Percentiles rank a stretch among this genome's conserved stretches.
phyloP scores from a whole-genome alignment of 2,329 filamentous ascomycete genomes.

The Aspergillus hiratsukae region DNA sequence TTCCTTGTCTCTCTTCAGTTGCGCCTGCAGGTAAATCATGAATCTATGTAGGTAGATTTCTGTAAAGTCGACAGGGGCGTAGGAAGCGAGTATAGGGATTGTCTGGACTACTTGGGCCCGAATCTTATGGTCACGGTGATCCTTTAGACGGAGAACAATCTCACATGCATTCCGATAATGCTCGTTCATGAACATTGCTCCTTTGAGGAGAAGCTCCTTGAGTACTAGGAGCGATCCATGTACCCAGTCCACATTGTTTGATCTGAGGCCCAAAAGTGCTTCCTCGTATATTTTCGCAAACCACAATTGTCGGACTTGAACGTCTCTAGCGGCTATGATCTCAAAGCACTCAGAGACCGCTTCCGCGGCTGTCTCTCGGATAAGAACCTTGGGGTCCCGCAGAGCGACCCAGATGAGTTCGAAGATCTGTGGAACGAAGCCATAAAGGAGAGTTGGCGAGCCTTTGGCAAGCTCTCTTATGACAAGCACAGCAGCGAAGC shows the following conservation, averaged over 20 bases:
- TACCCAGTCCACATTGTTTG: constrained; percentile 77
- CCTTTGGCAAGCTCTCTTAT: constrained; percentile 87
- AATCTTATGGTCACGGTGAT: constrained; percentile 83
- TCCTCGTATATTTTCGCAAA: constrained; percentile 89
- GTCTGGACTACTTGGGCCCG: constrained; percentile 84
- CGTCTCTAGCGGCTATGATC: constrained; percentile 90
- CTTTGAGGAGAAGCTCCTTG: constrained; percentile 87
- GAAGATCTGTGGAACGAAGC: constrained; percentile 90
- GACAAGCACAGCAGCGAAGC: constrained; percentile 88
- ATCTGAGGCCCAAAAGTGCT: constrained; percentile 71
- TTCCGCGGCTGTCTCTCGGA: constrained; percentile 85
- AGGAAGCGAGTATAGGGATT: constrained; percentile 88
- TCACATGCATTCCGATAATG: constrained; percentile 90
- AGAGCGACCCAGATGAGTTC: constrained; percentile 95
- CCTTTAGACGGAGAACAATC: constrained; percentile 85
- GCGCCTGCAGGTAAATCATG: constrained; percentile 91
- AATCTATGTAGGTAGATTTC: constrained; percentile 86
- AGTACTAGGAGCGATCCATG: constrained; percentile 92
- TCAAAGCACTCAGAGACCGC: constrained; percentile 93
- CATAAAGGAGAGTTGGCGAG: constrained; percentile 91
- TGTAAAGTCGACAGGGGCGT: constrained; percentile 86
- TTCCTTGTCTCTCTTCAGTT: constrained; percentile 93
- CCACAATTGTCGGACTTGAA: constrained; percentile 79
- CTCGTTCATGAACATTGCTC: constrained; percentile 98
- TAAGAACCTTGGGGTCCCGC: constrained; percentile 82